phyloP scores from a whole-genome alignment of 352 stramenopile genomes.

The Phytophthora vignae region DNA sequence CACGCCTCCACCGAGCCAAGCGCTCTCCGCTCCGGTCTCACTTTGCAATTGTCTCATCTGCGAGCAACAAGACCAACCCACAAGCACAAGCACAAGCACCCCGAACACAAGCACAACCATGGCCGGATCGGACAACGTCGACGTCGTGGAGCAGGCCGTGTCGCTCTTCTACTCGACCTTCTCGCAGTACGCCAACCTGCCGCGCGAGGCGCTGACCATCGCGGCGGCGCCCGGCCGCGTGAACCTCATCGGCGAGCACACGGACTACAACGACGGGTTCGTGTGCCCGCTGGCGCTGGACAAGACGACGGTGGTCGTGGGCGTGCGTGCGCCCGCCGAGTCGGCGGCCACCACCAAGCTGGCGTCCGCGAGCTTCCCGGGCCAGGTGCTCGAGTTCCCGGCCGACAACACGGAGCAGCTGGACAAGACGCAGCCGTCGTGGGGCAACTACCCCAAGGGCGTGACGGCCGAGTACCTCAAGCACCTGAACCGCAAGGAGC shows the following conservation, averaged over 20 bases:
- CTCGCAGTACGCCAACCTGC: constrained; percentile 41
- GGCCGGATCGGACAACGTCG: constrained; percentile 21
- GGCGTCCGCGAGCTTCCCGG: constrained; percentile 69
- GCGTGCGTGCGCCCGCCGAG: constrained; percentile 41
- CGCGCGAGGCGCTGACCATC: constrained; percentile 58
- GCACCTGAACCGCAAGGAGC: constrained; percentile 44
- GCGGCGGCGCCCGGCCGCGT: constrained; percentile 91
- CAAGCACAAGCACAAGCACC: neutral
- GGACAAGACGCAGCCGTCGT: constrained; percentile 65
- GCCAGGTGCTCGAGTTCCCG: constrained; percentile 55
- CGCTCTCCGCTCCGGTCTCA: too few relatives aligned
- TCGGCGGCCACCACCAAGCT: constrained; percentile 41
- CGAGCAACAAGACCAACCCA: constrained; percentile 4
- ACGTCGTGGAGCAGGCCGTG: constrained; percentile 60
- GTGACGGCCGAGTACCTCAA: constrained; percentile 93
- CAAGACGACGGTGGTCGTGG: constrained; percentile 91
- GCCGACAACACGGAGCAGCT: constrained; percentile 59
- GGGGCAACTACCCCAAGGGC: constrained; percentile 95
- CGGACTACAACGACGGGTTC: constrained; percentile 97
- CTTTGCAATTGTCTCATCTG: neutral
- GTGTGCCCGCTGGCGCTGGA: constrained; percentile 94
- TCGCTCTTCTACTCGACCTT: constrained; percentile 71
- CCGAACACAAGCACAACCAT: neutral
- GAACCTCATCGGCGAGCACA: constrained; percentile 58
- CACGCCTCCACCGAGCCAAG: too few relatives aligned